A percentile compares a stretch with the other conserved stretches of the same genome.
Evolutionary conservation across 1,284 basidiomycete genomes (phyloP).

Genomic region (Agaricales sp.): DNA sequence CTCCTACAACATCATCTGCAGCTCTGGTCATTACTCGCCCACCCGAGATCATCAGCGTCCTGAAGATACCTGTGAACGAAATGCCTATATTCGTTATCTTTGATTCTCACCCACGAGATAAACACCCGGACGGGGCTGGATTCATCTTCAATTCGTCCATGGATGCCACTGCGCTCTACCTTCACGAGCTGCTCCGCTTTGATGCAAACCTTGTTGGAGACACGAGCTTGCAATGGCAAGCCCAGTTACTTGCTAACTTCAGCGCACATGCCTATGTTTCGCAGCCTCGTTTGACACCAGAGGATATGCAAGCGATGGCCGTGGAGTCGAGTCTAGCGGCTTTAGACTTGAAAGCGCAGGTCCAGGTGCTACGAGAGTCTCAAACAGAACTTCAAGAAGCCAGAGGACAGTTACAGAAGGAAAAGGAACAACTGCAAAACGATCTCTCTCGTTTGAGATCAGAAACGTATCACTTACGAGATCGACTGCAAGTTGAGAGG

Average conservation of each 20-base stretch:
- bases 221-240: slow-evolving; percentile 45
- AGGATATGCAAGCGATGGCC: slow-evolving; percentile 23
- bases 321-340: slow-evolving; percentile 37
- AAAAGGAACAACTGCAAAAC: no score
- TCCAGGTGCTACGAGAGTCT: slow-evolving; percentile 28
- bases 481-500: no score
- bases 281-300: slow-evolving; percentile 12
- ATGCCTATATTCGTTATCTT: slow-evolving; percentile 41
- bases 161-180: slow-evolving; percentile 28
- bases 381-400: no score
- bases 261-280: slow-evolving; percentile 44
- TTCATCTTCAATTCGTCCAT: slow-evolving; percentile 38
- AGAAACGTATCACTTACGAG: no score
- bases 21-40: slow-evolving; percentile 56
- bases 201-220: slow-evolving; percentile 35
- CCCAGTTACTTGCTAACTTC: slow-evolving; percentile 47
- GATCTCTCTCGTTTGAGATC: no score
- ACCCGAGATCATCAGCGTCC: slow-evolving; percentile 52
- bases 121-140: slow-evolving; percentile 47
- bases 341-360: slow-evolving; percentile 29
- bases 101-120: slow-evolving; percentile 52
- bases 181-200: slow-evolving; percentile 37
- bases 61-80: slow-evolving; percentile 30
- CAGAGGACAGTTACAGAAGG: no score
- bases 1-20: slow-evolving; percentile 16